Evolutionary conservation across 192 early-diverging fungal genomes (phyloP).

Genomic region (Backusella westeae): DNA sequence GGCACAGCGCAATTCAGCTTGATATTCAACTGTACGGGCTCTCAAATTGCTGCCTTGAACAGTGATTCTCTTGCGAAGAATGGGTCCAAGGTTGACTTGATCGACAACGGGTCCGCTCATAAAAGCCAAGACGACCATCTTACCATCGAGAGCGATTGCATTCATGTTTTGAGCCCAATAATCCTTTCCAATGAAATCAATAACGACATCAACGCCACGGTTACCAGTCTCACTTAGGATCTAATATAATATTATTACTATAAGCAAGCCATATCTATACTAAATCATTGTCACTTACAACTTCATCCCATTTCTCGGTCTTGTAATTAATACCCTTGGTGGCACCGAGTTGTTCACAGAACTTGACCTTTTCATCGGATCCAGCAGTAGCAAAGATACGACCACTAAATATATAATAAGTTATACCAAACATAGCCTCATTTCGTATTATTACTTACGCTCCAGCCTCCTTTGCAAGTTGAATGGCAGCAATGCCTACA

Average conservation of each 20-base stretch:
- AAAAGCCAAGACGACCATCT: conserved; percentile 71
- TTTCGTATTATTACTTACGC: conserved; percentile 38
- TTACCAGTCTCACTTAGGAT: conserved; percentile 53
- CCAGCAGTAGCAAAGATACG: conserved; percentile 73
- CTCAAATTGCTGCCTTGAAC: conserved; percentile 71
- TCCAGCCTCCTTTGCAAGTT: conserved; percentile 65
- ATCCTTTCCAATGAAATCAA: conserved; percentile 71
- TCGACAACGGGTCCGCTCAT: conserved; percentile 55
- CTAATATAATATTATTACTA: conserved; percentile 18
- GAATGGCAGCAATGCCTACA: conserved; percentile 78
- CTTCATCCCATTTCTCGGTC: conserved; percentile 56
- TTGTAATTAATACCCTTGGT: conserved; percentile 80
- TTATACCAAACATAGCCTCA: background rate
- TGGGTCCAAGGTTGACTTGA: conserved; percentile 43
- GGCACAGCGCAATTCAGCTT: conserved; percentile 47
- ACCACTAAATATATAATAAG: conserved; percentile 21
- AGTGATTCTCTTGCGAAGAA: conserved; percentile 63
- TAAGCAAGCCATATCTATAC: no score
- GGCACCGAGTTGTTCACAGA: conserved; percentile 65
- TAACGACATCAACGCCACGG: conserved; percentile 69
- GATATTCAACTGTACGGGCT: conserved; percentile 62
- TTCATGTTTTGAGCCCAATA: conserved; percentile 51
- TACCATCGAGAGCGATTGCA: conserved; percentile 64
- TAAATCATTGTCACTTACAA: conserved; percentile 21
- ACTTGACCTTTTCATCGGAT: conserved; percentile 60